Percentiles rank a stretch among this genome's conserved stretches.
phyloP scores from a whole-genome alignment of 176 grass and related monocot species.

The Avena sativa region DNA sequence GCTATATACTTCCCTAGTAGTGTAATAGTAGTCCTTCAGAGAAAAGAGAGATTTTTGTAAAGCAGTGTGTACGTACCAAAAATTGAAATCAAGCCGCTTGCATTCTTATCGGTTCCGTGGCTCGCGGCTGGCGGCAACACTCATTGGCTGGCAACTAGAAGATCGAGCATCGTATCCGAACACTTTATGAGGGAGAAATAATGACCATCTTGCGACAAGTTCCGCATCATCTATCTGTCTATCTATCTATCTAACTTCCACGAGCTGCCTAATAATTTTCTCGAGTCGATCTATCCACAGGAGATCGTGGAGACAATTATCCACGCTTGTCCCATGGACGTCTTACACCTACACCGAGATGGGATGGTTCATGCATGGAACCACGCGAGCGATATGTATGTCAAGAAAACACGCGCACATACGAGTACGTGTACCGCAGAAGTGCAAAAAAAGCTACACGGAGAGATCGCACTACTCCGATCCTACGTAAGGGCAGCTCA shows the following conservation, averaged over 20 bases:
- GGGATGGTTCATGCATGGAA: background rate
- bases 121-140: background rate
- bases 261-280: background rate
- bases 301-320: background rate
- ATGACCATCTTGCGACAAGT: background rate
- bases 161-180: background rate
- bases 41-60: background rate
- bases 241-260: background rate
- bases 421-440: constrained; percentile 48
- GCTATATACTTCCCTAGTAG: background rate
- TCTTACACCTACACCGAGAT: background rate
- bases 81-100: background rate
- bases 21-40: background rate
- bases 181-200: constrained; percentile 8
- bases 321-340: background rate
- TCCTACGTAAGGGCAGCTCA: background rate
- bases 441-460: constrained; percentile 25
- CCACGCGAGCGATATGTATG: background rate
- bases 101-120: constrained; percentile 2
- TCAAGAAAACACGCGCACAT: background rate
- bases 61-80: background rate
- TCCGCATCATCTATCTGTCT: background rate
- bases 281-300: background rate
- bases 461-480: constrained; percentile 47
- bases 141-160: constrained; percentile 21